These are phyloP conservation scores for Candida hungchunana DNA, from an alignment of 805 yeast genomes.

Conservation along the genomic window DNA sequence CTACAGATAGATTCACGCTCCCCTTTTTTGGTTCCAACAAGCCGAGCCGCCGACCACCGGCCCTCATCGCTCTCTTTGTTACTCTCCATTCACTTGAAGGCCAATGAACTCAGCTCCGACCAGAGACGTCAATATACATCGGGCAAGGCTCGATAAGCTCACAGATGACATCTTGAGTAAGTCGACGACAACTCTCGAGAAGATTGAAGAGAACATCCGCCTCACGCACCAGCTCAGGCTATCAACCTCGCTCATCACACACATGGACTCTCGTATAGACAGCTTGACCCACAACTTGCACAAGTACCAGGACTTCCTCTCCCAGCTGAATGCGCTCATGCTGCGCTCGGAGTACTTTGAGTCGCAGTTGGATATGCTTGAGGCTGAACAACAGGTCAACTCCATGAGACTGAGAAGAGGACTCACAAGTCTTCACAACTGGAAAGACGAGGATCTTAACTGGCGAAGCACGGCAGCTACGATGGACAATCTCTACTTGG, in stretches of 20 bases:
- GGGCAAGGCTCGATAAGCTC: slow-evolving; percentile 17
- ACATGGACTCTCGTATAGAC: slow-evolving; percentile 22
- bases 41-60: too few relatives aligned
- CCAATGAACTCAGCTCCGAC: too few relatives aligned
- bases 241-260: slow-evolving; percentile 16
- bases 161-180: slow-evolving; percentile 20
- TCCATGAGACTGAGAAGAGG: slow-evolving; percentile 14
- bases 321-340: slow-evolving; percentile 26
- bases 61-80: too few relatives aligned
- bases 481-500: slow-evolving; percentile 38
- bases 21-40: too few relatives aligned
- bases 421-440: slow-evolving; percentile 14
- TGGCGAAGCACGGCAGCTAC: slow-evolving; percentile 45
- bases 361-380: slow-evolving; percentile 26
- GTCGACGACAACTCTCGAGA: slow-evolving; percentile 18
- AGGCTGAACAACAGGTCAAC: slow-evolving; percentile 19
- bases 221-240: slow-evolving; percentile 20
- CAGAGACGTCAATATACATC: slow-evolving; percentile 13
- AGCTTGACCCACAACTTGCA: slow-evolving; percentile 18
- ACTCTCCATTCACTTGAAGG: too few relatives aligned
- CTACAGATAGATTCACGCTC: too few relatives aligned
- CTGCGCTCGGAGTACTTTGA: slow-evolving; percentile 30
- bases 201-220: slow-evolving; percentile 23
- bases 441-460: slow-evolving; percentile 34
- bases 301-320: slow-evolving; percentile 28